Conservation (phyloP, 352 stramenopile species). For the Phytopythium aichiense region DNA sequence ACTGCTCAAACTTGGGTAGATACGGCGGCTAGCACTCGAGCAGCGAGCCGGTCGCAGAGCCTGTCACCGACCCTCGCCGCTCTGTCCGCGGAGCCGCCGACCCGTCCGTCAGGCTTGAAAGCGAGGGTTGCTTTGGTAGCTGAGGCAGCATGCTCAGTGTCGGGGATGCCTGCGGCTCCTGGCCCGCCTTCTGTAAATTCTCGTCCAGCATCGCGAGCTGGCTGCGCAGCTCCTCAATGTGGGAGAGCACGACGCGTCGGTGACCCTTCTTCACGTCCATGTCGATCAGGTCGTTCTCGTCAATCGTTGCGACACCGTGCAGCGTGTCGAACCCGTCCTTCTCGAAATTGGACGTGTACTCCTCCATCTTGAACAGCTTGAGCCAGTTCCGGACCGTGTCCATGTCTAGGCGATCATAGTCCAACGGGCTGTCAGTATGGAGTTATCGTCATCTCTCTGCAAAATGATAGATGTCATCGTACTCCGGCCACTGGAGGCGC, state of each 20-base stretch:
- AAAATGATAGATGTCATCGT: conserved; percentile 7
- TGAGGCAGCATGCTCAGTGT: conserved; percentile 73
- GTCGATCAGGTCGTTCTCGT: conserved; percentile 85
- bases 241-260: conserved; percentile 74
- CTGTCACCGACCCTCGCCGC: conserved; percentile 45
- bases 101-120: conserved; percentile 25
- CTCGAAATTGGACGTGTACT: conserved; percentile 86
- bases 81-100: conserved; percentile 29
- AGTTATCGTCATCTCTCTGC: background rate
- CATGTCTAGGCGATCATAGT: conserved; percentile 42
- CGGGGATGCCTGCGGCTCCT: conserved; percentile 65
- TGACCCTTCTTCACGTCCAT: conserved; percentile 89
- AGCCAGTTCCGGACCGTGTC: conserved; percentile 82
- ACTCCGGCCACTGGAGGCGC: conserved; percentile 47
- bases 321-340: conserved; percentile 87
- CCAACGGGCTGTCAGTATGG: background rate
- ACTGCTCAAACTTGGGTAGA: background rate
- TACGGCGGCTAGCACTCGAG: conserved; percentile 1
- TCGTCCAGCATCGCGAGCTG: conserved; percentile 68
- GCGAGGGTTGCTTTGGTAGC: conserved; percentile 48
- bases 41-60: background rate
- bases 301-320: conserved; percentile 78
- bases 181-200: conserved; percentile 40
- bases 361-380: conserved; percentile 84
- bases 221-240: conserved; percentile 81